Base-by-base conservation (phyloP, 345 rosid species). In the Citrus sp. region DNA sequence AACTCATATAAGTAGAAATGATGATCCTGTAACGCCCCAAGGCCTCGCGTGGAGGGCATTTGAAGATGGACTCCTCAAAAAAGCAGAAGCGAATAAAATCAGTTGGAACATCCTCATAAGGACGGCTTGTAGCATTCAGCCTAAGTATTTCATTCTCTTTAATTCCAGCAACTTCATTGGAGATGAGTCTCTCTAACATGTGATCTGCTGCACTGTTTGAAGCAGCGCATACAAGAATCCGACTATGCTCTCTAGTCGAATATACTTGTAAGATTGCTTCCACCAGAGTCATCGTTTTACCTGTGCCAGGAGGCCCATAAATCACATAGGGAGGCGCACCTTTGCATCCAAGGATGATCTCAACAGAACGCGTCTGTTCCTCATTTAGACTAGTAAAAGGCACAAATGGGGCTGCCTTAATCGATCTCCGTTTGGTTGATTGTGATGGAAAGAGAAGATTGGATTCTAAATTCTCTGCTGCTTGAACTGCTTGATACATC, bases 121-220 rank as follows among this genome's bases (percentile, higher is more conserved):
- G 37, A 58, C 94, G 91, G 77, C 84, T 73, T 27, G 84, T 35
- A 24, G 94, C 92, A 77, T 90, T 90, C 9, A 90, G 87, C 80
- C 94, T 75, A 71, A 90, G 89, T 24, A 90, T 79, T 77, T 89
- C 91, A 24, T 69, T 84, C 37, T 85, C 88, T 61, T 80, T 85
- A 77, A 89, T 79, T 55, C 62, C 70, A 54, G 65, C 83, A 69
- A 56, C 77, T 66, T 87, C 79, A 19, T 83, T 75, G 54, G 71
- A 66, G 22, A 83, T 56, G 75, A 90, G 85, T 65, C 80, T 87
- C 38, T 87, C 90, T 37, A 90, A 75, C 61, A 90, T 76, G 75
- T 87, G 87, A 83, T 90, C 94, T 66, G 91, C 91, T n/a, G 92
- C 92, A 62, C 86, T 90, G 72, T 90, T 90, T 65, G 94, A 90